These are phyloP conservation scores for Limtongia smithiae DNA, from an alignment of 805 yeast species.

Conservation along the genomic window DNA sequence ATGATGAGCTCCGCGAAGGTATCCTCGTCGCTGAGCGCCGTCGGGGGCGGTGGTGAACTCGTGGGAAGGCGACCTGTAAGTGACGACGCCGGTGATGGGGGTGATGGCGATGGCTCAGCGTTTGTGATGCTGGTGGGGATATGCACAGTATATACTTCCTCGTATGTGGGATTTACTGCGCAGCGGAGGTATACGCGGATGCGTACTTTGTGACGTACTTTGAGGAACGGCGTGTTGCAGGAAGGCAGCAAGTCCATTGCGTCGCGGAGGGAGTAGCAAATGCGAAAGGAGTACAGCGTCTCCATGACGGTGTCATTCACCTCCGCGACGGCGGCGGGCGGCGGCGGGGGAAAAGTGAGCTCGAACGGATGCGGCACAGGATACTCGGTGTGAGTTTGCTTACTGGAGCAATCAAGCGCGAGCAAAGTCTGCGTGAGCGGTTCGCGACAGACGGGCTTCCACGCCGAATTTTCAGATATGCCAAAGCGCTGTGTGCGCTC, in stretches of 20 bases:
- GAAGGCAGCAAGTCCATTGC: not conserved
- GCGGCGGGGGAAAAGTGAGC: constrained; percentile 3
- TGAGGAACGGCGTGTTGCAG: constrained; percentile 5
- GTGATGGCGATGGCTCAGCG: not conserved
- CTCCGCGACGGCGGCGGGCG: not conserved
- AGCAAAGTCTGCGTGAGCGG: too few species aligned
- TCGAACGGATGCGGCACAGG: not conserved
- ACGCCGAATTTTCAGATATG: not conserved
- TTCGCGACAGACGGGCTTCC: not conserved
- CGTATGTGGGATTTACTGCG: not conserved
- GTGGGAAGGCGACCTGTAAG: not conserved
- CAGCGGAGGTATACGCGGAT: not conserved
- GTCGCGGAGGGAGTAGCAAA: constrained; percentile 1
- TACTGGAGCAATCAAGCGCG: too few species aligned
- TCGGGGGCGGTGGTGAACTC: not conserved
- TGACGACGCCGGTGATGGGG: not conserved
- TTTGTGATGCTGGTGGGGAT: constrained; percentile 3
- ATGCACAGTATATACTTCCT: not conserved
- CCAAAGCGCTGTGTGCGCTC: not conserved
- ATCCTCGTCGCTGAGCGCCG: not conserved
- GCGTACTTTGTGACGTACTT: constrained; percentile 3
- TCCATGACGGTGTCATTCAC: not conserved
- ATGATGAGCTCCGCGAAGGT: not conserved
- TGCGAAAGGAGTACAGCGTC: not conserved
- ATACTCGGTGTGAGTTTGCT: too few species aligned